Conservation (phyloP, 2,329 filamentous ascomycete genomes). For the Xylaria digitata region DNA sequence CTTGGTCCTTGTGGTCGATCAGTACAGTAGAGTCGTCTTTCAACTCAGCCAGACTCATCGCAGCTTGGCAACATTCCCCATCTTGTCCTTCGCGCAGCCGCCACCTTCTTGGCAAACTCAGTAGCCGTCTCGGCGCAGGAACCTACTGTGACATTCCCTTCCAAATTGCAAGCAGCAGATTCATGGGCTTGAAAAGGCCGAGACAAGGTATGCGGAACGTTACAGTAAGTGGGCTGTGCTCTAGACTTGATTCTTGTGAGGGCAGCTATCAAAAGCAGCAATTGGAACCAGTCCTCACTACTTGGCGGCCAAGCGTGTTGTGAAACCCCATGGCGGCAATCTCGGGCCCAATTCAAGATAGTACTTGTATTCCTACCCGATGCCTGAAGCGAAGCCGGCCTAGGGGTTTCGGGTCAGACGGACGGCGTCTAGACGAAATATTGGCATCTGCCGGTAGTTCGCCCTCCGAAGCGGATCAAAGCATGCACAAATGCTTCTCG, state of each 20-base stretch:
- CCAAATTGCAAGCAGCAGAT: slow-evolving; percentile 14
- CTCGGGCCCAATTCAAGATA: slow-evolving; percentile 21
- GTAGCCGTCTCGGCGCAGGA: slow-evolving; percentile 33
- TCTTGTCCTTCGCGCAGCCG: slow-evolving; percentile 31
- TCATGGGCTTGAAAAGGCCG: slow-evolving; percentile 19
- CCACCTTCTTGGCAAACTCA: slow-evolving; percentile 36
- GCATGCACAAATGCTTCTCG: slow-evolving; percentile 30
- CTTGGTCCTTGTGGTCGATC: slow-evolving; percentile 22
- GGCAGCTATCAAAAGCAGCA: slow-evolving; percentile 5
- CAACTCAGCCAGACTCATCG: slow-evolving; percentile 29
- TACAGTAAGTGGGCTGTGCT: slow-evolving; percentile 22
- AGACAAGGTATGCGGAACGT: slow-evolving; percentile 35
- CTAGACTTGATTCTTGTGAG: slow-evolving; percentile 14
- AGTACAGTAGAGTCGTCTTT: slow-evolving; percentile 29
- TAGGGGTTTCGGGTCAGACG: slow-evolving; percentile 33
- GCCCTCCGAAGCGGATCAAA: slow-evolving; percentile 33
- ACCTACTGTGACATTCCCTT: slow-evolving; percentile 15
- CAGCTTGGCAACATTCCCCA: slow-evolving; percentile 36
- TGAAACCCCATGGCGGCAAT: slow-evolving; percentile 24
- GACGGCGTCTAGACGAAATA: slow-evolving; percentile 25
- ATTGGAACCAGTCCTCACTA: slow-evolving; percentile 1
- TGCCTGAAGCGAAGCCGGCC: slow-evolving; percentile 25
- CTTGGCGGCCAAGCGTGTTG: slow-evolving; percentile 24
- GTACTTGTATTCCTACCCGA: slow-evolving; percentile 28
- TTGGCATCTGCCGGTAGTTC: slow-evolving; percentile 36